Conservation (phyloP, 208 protist genomes). For the Leishmania guyanensis region DNA sequence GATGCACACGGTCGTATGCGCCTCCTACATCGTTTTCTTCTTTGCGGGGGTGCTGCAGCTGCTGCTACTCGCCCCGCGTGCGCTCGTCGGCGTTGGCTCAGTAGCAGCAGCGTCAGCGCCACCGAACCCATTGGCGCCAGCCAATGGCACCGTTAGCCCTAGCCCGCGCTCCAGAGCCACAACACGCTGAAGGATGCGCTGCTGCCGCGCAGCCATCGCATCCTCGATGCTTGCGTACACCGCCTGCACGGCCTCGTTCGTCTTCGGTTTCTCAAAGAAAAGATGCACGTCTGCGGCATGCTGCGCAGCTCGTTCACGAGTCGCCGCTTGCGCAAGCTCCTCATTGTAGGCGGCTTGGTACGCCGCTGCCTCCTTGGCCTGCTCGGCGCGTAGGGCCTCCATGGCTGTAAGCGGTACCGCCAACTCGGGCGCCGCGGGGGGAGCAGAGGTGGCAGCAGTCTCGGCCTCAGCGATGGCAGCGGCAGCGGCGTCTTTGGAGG, state of each 20-base stretch:
- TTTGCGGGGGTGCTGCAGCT: background rate
- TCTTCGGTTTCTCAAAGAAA: conserved; percentile 65
- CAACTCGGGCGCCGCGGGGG: conserved; percentile 10
- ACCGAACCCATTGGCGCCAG: background rate
- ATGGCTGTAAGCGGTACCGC: conserved; percentile 24
- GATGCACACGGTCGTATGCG: background rate
- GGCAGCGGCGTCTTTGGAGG: conserved; percentile 9
- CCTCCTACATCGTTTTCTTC: conserved; percentile 1
- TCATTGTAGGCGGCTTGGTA: conserved; percentile 48
- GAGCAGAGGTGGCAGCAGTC: background rate
- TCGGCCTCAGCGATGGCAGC: background rate
- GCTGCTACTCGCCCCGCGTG: background rate
- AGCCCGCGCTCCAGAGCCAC: conserved; percentile 63
- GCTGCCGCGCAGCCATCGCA: conserved; percentile 56
- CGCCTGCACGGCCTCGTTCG: conserved; percentile 53
- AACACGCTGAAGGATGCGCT: conserved; percentile 72
- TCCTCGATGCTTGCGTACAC: conserved; percentile 70
- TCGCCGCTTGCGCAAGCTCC: conserved; percentile 36
- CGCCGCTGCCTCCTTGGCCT: conserved; percentile 47
- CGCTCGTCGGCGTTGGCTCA: background rate
- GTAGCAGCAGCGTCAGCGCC: background rate
- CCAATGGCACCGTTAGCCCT: conserved; percentile 25
- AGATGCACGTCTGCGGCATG: conserved; percentile 66
- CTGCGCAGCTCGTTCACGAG: conserved; percentile 38
- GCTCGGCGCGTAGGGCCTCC: conserved; percentile 37